Evolutionary conservation across 345 rosid genomes (phyloP).

Genomic region (Erysimum cheiranthoides): DNA sequence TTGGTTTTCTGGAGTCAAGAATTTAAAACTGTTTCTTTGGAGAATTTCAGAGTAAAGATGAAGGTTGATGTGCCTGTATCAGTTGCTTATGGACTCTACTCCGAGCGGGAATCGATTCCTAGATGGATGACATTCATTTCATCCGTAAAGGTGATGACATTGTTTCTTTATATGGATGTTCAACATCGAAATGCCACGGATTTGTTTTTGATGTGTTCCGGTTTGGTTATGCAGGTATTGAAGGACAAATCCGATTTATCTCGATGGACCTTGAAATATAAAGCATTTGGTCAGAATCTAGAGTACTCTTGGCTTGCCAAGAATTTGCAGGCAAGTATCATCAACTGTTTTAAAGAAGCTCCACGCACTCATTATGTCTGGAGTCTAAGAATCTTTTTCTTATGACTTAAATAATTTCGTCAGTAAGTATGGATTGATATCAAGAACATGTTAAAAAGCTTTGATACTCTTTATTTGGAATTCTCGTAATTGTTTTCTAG

Average conservation of each 20-base stretch:
- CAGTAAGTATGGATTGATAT: not conserved
- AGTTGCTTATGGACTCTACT: conserved; percentile 72
- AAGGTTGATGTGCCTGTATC: conserved; percentile 77
- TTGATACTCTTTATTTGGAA: conserved; percentile 7
- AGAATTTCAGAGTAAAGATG: conserved; percentile 71
- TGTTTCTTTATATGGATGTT: not conserved
- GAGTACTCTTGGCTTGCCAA: conserved; percentile 94
- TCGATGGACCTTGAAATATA: conserved; percentile 76
- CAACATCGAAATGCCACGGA: not conserved
- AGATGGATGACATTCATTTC: conserved; percentile 96
- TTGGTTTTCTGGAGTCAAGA: not conserved
- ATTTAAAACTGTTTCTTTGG: not conserved
- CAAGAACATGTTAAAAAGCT: not conserved
- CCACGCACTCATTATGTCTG: not conserved
- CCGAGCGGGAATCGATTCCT: conserved; percentile 84
- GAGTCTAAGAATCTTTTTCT: not conserved
- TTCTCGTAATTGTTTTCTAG: conserved; percentile 1
- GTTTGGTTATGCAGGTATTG: conserved; percentile 53
- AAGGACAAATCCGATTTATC: conserved; percentile 83
- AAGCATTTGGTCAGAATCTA: conserved; percentile 82
- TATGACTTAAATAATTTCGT: not conserved
- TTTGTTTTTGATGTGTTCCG: conserved; percentile 5
- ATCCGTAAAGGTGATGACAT: conserved; percentile 63
- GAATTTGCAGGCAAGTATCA: conserved; percentile 75
- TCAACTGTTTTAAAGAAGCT: not conserved